These are phyloP conservation scores for Xylariaceae sp. DNA, from an alignment of 2,329 filamentous ascomycete species.

Conservation along the genomic window DNA sequence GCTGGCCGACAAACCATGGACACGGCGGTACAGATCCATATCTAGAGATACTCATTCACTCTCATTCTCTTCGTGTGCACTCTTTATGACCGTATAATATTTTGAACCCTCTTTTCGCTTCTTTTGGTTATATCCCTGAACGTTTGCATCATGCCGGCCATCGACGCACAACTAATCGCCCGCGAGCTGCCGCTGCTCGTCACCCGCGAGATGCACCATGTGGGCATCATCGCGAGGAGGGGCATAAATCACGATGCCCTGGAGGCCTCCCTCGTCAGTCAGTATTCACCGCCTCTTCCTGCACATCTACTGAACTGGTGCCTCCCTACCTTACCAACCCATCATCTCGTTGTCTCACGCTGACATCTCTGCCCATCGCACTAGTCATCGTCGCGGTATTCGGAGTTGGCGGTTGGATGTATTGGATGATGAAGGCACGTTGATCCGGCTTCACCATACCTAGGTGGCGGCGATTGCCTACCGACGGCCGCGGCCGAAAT, in stretches of 20 bases:
- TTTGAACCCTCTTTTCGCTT: too few relatives aligned
- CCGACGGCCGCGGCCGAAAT: too few relatives aligned
- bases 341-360: too few relatives aligned
- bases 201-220: conserved; percentile 11
- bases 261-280: conserved; percentile 14
- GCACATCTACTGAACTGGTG: neutral
- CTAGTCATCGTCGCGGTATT: conserved; percentile 13
- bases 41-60: too few relatives aligned
- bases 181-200: conserved; percentile 14
- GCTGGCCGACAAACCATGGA: too few relatives aligned
- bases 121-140: neutral
- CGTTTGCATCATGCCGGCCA: conserved; percentile 10
- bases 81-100: too few relatives aligned
- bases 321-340: neutral
- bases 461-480: too few relatives aligned
- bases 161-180: conserved; percentile 11
- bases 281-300: conserved; percentile 1
- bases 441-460: too few relatives aligned
- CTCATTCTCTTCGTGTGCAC: too few relatives aligned
- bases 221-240: conserved; percentile 13
- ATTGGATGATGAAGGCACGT: conserved; percentile 15
- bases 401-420: conserved; percentile 16
- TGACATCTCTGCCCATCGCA: neutral
- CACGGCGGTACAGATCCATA: too few relatives aligned
- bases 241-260: conserved; percentile 15